Base-by-base conservation (phyloP, 306 rosid genomes). In the Trichosanthes cucumerina region DNA sequence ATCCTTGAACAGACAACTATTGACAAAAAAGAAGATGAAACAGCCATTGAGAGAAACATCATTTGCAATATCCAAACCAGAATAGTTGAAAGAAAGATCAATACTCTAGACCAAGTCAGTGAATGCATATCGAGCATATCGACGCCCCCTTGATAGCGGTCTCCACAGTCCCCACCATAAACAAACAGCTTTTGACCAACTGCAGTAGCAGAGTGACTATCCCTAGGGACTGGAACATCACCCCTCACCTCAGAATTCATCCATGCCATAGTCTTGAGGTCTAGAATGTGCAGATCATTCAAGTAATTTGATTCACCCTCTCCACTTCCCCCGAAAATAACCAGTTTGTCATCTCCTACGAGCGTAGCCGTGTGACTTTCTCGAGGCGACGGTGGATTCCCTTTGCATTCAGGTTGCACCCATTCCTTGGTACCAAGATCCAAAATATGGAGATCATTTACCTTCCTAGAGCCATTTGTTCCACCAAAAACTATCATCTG, bases 121-220 rank as follows among this genome's bases (percentile, higher is more conserved):
- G 97, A 82, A 31, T 86, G 92, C 90, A 92, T 66, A 79, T 95
- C 97, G 75, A 95, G 87, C 92, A 91, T 70, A 80, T 87, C 89
- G 57, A 92, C 89, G 26, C 88, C 90, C 1, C 99, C 97, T 58
- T 88, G 89, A 77, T 95, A 95, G 72, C 86, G 89, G 79, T 92
- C 97, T 18, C 99, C 99, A 52, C 90, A 86, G 75, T 95, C 99
- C 44, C 99, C 99, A 13, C 99, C 99, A 79, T 95, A 95, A 18
- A 95, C 91, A 72, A 92, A 68, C 80, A 95, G 83, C 87, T 90
- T 92, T 83, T 85, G 87, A 53, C 99, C 99, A 43, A 91, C 64
- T 16, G 96, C 88, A 71, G 88, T 84, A 76, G 90, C 81, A 24
- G 86, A 85, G 79, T 95, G 99, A 81, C 99, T 95, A 62, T 95